Evolutionary conservation across 192 early-diverging fungal species (phyloP).

Genomic region (Rhizoclosmatium sp.): DNA sequence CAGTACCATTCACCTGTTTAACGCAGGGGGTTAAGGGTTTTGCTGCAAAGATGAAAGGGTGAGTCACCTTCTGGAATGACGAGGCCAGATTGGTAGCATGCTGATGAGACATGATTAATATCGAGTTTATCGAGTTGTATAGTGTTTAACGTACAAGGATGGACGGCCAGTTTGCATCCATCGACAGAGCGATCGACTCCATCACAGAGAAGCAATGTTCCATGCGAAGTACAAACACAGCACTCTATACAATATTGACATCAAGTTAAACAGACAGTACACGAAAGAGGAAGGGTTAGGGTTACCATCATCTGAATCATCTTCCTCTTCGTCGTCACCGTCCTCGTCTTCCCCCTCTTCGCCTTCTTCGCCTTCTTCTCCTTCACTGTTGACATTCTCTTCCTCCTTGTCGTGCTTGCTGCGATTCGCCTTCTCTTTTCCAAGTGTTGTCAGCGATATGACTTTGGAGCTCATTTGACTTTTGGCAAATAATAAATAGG

Average conservation of each 20-base stretch:
- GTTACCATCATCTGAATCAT: too few species aligned
- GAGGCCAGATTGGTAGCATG: constrained; percentile 9
- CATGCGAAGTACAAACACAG: constrained; percentile 8
- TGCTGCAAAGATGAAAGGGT: too few species aligned
- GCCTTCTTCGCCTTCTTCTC: constrained; percentile 6
- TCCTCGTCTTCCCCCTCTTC: constrained; percentile 10
- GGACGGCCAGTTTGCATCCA: constrained; percentile 19
- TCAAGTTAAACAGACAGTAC: too few species aligned
- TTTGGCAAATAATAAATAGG: too few species aligned
- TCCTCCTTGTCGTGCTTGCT: not conserved
- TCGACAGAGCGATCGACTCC: not conserved
- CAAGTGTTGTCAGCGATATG: too few species aligned
- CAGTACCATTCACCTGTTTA: constrained; percentile 11
- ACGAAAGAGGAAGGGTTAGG: too few species aligned
- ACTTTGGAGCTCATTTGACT: too few species aligned
- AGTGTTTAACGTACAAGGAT: not conserved
- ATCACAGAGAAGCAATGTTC: constrained; percentile 27
- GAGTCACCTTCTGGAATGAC: constrained; percentile 13
- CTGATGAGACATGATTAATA: not conserved
- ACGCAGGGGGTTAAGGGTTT: too few species aligned
- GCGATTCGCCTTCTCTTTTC: not conserved
- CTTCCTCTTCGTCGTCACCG: not conserved
- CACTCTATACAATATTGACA: not conserved
- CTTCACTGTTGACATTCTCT: not conserved
- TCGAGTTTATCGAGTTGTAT: not conserved